Conservation (phyloP, 306 rosid species). For the Cucurbita moschata region DNA sequence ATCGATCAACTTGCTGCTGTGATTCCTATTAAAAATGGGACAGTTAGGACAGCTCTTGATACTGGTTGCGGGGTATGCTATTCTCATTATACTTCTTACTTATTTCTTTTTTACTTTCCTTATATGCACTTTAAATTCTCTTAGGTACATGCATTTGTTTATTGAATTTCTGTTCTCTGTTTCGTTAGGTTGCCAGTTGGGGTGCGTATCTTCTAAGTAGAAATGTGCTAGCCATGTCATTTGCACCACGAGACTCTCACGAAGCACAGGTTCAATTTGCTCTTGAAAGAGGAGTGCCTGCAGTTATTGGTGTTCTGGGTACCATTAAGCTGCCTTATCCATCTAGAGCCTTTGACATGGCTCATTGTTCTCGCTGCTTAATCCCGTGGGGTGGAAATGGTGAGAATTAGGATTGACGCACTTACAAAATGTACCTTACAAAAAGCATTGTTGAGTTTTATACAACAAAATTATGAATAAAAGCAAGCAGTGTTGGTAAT, state of each 20-base stretch:
- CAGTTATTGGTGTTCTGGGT: conserved; percentile 86
- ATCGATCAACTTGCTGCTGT: conserved; percentile 86
- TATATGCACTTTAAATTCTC: neutral
- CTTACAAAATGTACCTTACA: no score
- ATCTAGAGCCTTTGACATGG: conserved; percentile 92
- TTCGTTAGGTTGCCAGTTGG: conserved; percentile 85
- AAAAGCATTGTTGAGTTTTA: no score
- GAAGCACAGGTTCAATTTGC: conserved; percentile 99
- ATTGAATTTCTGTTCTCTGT: neutral
- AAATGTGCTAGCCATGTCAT: conserved; percentile 84
- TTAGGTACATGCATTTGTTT: neutral
- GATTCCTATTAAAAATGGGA: conserved; percentile 80
- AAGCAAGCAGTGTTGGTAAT: neutral
- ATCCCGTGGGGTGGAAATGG: conserved; percentile 93
- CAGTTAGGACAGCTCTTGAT: conserved; percentile 85
- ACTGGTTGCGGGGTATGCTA: conserved; percentile 98
- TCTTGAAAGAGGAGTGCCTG: conserved; percentile 92
- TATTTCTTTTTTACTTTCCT: neutral
- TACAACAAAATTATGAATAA: neutral
- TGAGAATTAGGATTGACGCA: conserved; percentile 19
- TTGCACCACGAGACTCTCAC: conserved; percentile 92
- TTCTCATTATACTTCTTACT: neutral
- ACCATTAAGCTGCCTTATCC: conserved; percentile 84
- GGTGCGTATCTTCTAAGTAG: conserved; percentile 93
- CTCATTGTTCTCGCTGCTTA: conserved; percentile 95